Evolutionary conservation across 352 stramenopile species (phyloP).

Genomic region (Phytophthora agathidicida): DNA sequence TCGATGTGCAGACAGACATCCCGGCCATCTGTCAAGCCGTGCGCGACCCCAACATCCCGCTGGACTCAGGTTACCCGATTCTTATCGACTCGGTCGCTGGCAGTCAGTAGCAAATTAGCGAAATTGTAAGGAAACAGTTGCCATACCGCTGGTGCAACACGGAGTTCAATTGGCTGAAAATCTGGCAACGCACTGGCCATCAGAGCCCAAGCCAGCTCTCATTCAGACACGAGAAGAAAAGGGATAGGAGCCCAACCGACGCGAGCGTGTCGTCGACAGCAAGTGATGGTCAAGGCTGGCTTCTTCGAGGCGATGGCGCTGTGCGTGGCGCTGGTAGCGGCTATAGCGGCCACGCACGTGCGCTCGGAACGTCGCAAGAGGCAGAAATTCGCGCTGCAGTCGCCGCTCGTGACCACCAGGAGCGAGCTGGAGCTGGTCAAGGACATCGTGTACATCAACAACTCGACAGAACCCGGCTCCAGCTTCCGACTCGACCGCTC

Average conservation of each 20-base stretch:
- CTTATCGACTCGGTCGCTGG: slow-evolving; percentile 95
- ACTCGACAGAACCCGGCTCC: slow-evolving; percentile 46
- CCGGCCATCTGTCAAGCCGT: slow-evolving; percentile 93
- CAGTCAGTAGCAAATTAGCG: slow-evolving; percentile 45
- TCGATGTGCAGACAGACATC: slow-evolving; percentile 93
- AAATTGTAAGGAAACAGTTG: slow-evolving; percentile 24
- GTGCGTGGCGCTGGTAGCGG: slow-evolving; percentile 50
- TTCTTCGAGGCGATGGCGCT: slow-evolving; percentile 56
- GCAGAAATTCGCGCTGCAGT: slow-evolving; percentile 48
- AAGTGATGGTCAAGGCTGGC: slow-evolving; percentile 49
- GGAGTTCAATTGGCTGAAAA: no score
- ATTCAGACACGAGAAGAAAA: slow-evolving; percentile 20
- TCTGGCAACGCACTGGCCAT: no score
- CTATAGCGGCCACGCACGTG: slow-evolving; percentile 49
- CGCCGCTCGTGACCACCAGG: slow-evolving; percentile 49
- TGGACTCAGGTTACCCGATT: slow-evolving; percentile 96
- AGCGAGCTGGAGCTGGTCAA: slow-evolving; percentile 83
- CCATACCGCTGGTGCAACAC: no score
- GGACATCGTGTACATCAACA: slow-evolving; percentile 88
- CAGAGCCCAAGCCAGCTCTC: background rate
- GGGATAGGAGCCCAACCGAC: no score
- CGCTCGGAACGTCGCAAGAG: slow-evolving; percentile 51
- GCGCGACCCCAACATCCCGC: slow-evolving; percentile 81
- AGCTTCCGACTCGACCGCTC: slow-evolving; percentile 54
- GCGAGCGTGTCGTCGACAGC: slow-evolving; percentile 5